Conservation (phyloP, 495 filamentous ascomycete species). For the Lepraria neglecta region DNA sequence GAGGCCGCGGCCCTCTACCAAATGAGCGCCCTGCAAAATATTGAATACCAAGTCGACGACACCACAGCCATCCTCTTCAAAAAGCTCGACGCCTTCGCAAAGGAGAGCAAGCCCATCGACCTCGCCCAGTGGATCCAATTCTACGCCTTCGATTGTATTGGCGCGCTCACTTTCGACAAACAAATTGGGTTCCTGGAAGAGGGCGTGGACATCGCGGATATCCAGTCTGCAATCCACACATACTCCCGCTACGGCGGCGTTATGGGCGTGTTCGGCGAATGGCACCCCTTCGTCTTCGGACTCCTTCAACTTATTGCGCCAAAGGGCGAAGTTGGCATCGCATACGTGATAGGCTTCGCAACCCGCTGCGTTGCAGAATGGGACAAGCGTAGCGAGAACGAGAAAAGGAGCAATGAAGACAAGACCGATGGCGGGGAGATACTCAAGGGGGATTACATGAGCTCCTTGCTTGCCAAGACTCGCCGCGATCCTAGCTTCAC, state of each 20-base stretch:
- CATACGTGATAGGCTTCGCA: constrained; percentile 42
- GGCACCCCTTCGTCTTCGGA: constrained; percentile 41
- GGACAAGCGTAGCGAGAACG: constrained; percentile 14
- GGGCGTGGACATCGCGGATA: constrained; percentile 8
- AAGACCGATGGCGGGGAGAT: too few species aligned
- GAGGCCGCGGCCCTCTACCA: constrained; percentile 9
- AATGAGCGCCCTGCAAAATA: not conserved
- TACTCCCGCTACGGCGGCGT: constrained; percentile 33
- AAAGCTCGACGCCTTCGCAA: too few species aligned
- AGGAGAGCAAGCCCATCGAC: constrained; percentile 30
- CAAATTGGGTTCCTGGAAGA: constrained; percentile 21
- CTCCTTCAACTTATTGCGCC: constrained; percentile 33
- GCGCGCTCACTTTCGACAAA: constrained; percentile 44
- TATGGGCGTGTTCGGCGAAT: constrained; percentile 43
- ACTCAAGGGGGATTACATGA: constrained; percentile 45
- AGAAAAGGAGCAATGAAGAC: too few species aligned
- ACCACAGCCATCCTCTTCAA: too few species aligned
- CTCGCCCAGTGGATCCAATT: constrained; percentile 65
- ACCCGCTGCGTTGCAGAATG: constrained; percentile 19
- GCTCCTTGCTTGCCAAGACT: constrained; percentile 51
- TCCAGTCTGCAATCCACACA: not conserved
- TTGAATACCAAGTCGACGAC: constrained; percentile 1
- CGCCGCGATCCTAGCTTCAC: constrained; percentile 52
- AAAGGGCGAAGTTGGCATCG: constrained; percentile 39
- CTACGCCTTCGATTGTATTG: constrained; percentile 59